Evolutionary conservation across 257 asterid genomes (phyloP), one percentile per base, ranked within the genome.

Genomic region (Solanum gracilifrons): DNA sequence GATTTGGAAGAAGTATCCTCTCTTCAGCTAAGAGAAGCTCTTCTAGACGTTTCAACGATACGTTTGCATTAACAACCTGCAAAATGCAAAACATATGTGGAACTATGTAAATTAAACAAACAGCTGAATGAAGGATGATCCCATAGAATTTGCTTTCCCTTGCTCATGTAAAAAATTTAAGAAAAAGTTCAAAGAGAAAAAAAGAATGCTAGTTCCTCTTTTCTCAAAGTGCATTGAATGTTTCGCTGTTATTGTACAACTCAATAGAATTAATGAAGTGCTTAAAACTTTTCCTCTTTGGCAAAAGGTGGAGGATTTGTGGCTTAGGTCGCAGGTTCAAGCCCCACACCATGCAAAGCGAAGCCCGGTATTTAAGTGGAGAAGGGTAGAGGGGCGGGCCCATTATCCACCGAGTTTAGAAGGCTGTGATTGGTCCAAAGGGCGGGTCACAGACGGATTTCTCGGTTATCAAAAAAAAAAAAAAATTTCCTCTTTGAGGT

Each of bases 11-110:
- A 88, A 97, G 97, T 85, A 92, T 87, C 72, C 96, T 92, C 87
- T 95, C 99, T 88, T 95, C 99, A 87, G 95, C 95, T 74, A 92
- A 88, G 85, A 97, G 95, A 83, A 97, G 96, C 85, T 95, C 98
- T 94, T 97, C 98, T 73, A 97, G 93, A 80, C 98, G 98, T 88
- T 93, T 94, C 91, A 97, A 89, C 20, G 99, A 97, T 60, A 97
- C 99, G 82, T 95, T 97, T 46, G 98, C 98, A 89, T 93, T 97
- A 71, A 95, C 99, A 82, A 92, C 95, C 99, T 97, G 93, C 66
- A 87, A 64, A 64, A 87, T 77, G 88, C 89, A 89, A 21, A 55
- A 88, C 74, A 68, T 13, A 69, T 27, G 68, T 31, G 37, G 25
- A 74, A 74, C 51, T 6, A 35, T 21, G 51, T 35, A 74, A 74